Evolutionary conservation across 768 basidiomycete species (phyloP).

Genomic region (Amanita pseudoporphyria): DNA sequence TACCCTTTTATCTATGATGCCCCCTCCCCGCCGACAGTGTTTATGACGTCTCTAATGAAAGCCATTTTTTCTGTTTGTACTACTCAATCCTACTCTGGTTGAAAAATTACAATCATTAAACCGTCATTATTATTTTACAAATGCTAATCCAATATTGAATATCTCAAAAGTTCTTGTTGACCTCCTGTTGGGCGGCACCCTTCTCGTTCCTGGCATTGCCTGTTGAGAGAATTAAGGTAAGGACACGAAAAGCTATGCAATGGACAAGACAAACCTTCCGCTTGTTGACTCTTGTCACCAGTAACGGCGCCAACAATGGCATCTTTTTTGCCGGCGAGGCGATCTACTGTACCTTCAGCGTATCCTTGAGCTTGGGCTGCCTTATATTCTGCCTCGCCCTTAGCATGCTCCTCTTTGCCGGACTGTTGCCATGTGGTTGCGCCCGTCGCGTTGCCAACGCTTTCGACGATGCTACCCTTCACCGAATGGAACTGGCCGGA

Average conservation of each 20-base stretch:
- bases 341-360: constrained; percentile 37
- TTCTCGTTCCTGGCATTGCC: constrained; percentile 48
- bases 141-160: not conserved
- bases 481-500: constrained; percentile 33
- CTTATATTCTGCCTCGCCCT: constrained; percentile 40
- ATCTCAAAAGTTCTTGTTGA: constrained; percentile 28
- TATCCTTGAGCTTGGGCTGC: constrained; percentile 42
- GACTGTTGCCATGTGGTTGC: constrained; percentile 32
- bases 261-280: constrained; percentile 21
- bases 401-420: constrained; percentile 43
- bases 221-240: constrained; percentile 11
- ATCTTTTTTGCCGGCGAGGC: constrained; percentile 38
- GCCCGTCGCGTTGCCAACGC: constrained; percentile 39
- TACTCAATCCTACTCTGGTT: not conserved
- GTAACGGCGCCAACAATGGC: constrained; percentile 40
- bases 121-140: not conserved
- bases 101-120: not conserved
- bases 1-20: constrained; percentile 71
- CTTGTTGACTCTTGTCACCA: constrained; percentile 37
- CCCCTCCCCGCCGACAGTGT: no score
- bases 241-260: not conserved
- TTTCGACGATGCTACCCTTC: constrained; percentile 30
- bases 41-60: no score
- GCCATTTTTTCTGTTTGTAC: no score
- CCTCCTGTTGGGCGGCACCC: constrained; percentile 41